Evolutionary conservation across 768 basidiomycete species (phyloP).

Genomic region (Calocybe indica): DNA sequence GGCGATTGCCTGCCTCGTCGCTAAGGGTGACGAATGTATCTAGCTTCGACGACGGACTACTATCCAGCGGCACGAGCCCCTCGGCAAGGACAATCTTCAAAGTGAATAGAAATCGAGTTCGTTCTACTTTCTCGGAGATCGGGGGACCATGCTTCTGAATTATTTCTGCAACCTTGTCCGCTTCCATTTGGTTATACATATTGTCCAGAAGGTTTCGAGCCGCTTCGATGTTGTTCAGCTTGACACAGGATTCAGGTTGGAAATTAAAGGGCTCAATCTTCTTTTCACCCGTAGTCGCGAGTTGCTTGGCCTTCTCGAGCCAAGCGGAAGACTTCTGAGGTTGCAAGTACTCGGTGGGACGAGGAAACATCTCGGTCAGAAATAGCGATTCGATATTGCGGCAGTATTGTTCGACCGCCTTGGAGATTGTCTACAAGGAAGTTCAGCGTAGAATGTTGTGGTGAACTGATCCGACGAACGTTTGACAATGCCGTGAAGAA

Average conservation of each 20-base stretch:
- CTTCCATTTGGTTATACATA: slow-evolving; percentile 89
- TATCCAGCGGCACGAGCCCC: slow-evolving; percentile 72
- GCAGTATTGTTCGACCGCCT: slow-evolving; percentile 90
- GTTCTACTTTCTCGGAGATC: slow-evolving; percentile 63
- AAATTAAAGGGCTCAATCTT: slow-evolving; percentile 96
- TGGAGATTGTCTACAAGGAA: slow-evolving; percentile 70
- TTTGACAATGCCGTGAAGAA: slow-evolving; percentile 89
- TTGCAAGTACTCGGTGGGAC: slow-evolving; percentile 69
- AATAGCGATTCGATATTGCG: slow-evolving; percentile 83
- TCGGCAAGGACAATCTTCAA: slow-evolving; percentile 94
- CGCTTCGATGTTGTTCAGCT: slow-evolving; percentile 95
- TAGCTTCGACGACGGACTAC: slow-evolving; percentile 69
- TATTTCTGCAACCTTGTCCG: slow-evolving; percentile 74
- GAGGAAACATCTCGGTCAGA: slow-evolving; percentile 92
- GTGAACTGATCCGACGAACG: slow-evolving; percentile 32
- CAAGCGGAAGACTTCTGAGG: slow-evolving; percentile 85
- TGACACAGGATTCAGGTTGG: slow-evolving; percentile 89
- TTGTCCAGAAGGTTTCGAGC: slow-evolving; percentile 88
- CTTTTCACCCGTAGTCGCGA: slow-evolving; percentile 76
- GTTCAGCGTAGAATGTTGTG: not conserved
- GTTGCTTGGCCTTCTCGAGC: slow-evolving; percentile 80
- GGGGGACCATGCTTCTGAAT: slow-evolving; percentile 55
- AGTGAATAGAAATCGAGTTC: slow-evolving; percentile 77
- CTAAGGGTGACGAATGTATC: slow-evolving; percentile 95
- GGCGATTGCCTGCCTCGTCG: slow-evolving; percentile 82